A percentile compares a stretch with the other conserved stretches of the same genome.
phyloP scores from a whole-genome alignment of 768 basidiomycete species.

The Crassisporium funariophilum region DNA sequence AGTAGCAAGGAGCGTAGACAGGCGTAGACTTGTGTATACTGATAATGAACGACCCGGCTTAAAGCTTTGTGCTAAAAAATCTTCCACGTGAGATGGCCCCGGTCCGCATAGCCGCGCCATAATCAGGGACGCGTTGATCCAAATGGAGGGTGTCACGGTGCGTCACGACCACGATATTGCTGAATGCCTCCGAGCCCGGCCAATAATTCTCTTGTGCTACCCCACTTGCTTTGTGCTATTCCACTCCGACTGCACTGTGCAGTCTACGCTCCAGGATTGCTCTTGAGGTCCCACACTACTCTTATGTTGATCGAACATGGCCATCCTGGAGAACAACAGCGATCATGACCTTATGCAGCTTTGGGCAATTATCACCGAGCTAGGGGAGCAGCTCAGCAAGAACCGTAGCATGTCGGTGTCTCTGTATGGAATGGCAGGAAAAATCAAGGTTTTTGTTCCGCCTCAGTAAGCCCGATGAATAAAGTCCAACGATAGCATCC shows the following conservation, averaged over 20 bases:
- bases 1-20: no score
- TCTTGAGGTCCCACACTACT: neutral
- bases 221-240: no score
- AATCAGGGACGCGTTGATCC: no score
- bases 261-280: neutral
- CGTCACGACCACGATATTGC: no score
- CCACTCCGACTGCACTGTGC: no score
- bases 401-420: conserved; percentile 74
- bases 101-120: no score
- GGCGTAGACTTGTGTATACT: no score
- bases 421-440: conserved; percentile 71
- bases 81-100: conserved; percentile 9
- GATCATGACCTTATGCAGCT: conserved; percentile 67
- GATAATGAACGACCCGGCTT: no score
- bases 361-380: conserved; percentile 71
- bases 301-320: conserved; percentile 18
- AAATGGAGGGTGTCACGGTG: no score
- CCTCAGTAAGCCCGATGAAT: neutral
- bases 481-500: conserved; percentile 7
- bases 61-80: conserved; percentile 11
- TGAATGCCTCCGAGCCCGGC: no score
- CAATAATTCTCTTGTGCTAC: no score
- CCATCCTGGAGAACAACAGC: conserved; percentile 41
- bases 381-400: conserved; percentile 80
- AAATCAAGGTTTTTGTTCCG: conserved; percentile 71